Base-by-base conservation (phyloP, 108 stramenopile species). In the Aurantiochytrium sp. region DNA sequence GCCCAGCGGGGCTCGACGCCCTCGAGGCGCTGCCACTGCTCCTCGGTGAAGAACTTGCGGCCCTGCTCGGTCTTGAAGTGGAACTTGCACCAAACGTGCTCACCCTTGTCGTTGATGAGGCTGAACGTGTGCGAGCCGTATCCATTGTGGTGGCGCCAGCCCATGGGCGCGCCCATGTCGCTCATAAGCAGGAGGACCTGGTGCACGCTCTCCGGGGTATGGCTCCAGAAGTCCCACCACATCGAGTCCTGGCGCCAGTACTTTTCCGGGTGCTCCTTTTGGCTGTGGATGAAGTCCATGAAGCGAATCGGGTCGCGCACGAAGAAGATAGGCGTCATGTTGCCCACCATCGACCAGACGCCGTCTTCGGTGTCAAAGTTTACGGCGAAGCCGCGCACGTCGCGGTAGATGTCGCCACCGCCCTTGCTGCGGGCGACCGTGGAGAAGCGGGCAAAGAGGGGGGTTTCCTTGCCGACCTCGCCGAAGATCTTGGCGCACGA, bases 21-120 rank as follows among this genome's bases (percentile, higher is more conserved):
- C 18, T 93, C 90, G 47, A 92, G 29, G 4, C 53, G 21, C 19
- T 45, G n/a, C 25, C 92, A 94, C 64, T 91, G 88, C 5, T 88
- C 89, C 21, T 94, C 90, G 14, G 92, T 72, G 23, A 95, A 91
- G 92, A 94, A 94, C 88, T 89, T 76, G 72, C 94, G 91, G 44
- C 95, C 95, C 91, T 95, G 95, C 92, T 95, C 93, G 10, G 95
- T 94, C 92, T 95, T 95, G 90, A 93, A 92, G 90, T 95, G 95
- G 59, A 94, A 95, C 92, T 95, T 95, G 90, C 94, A 94, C 89
- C 94, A 95, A 19, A 92, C 91, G 59, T 90, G 58, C 89, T 92
- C 89, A 45, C 92, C 92, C 18, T 93, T 23, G 19, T 90, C 93
- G 72, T 94, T 95, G 71, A 94, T 93, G 89, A 90, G 93, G 88